These are phyloP conservation scores for Condylostoma magnum DNA, from an alignment of 169 alveolate species.

Conservation along the genomic window DNA sequence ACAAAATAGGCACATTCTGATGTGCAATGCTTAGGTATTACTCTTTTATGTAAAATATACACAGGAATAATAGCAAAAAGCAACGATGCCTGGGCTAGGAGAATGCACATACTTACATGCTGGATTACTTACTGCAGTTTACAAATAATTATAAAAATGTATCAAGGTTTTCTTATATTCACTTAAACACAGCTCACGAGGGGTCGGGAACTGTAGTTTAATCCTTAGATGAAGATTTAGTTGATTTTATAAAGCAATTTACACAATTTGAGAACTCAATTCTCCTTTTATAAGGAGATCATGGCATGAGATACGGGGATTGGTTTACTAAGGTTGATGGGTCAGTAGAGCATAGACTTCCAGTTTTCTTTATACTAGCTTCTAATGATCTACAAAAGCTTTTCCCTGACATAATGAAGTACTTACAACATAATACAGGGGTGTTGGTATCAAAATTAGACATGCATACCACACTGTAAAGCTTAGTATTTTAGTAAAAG, in stretches of 20 bases:
- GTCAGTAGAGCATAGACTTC: constrained; percentile 22
- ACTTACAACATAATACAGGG: background rate
- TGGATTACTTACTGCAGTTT: background rate
- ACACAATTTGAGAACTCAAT: background rate
- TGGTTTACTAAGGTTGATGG: constrained; percentile 24
- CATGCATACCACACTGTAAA: constrained; percentile 21
- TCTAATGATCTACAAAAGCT: background rate
- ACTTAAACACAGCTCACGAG: constrained; percentile 24
- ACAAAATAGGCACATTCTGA: background rate
- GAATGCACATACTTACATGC: constrained; percentile 18
- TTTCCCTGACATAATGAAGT: background rate
- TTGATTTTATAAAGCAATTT: background rate
- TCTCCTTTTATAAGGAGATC: constrained; percentile 22
- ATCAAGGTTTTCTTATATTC: constrained; percentile 13
- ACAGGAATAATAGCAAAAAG: background rate
- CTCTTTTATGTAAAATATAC: too few species aligned
- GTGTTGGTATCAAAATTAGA: background rate
- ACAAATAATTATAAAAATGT: constrained; percentile 12
- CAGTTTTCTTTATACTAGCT: background rate
- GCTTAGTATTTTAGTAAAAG: too few species aligned
- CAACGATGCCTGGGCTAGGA: constrained; percentile 1
- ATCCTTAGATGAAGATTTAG: background rate
- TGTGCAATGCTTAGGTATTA: constrained; percentile 13
- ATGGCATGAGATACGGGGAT: constrained; percentile 35
- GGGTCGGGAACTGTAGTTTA: constrained; percentile 21